A percentile compares a stretch with the other conserved stretches of the same genome.
These are phyloP conservation scores for Emmonsiellopsis sp. DNA, from an alignment of 2,329 filamentous ascomycete genomes.

Conservation along the genomic window DNA sequence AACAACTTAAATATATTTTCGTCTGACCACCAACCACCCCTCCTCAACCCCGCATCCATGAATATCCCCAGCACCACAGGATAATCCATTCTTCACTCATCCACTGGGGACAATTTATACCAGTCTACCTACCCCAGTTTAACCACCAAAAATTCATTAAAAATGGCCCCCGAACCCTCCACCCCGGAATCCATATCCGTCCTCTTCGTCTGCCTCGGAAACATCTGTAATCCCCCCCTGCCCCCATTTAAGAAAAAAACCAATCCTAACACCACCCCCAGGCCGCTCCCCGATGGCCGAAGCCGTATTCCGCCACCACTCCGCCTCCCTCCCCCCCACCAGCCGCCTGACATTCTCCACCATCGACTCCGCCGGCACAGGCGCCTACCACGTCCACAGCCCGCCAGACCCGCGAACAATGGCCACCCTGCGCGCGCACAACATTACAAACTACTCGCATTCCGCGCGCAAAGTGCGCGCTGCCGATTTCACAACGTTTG, in stretches of 20 bases:
- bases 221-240: slow-evolving; percentile 58
- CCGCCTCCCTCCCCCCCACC: slow-evolving; percentile 45
- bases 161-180: not conserved
- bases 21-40: too few species aligned
- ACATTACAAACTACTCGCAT: slow-evolving; percentile 69
- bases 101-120: not conserved
- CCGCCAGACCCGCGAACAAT: slow-evolving; percentile 76
- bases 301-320: slow-evolving; percentile 72
- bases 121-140: not conserved
- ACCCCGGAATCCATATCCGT: slow-evolving; percentile 48
- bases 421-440: slow-evolving; percentile 62
- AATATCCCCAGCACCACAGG: not conserved
- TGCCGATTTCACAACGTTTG: slow-evolving; percentile 72
- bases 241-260: not conserved
- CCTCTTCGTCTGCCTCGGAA: slow-evolving; percentile 92
- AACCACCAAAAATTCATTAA: too few species aligned
- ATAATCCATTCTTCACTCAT: not conserved
- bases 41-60: not conserved
- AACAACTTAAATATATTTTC: too few species aligned
- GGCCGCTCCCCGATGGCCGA: slow-evolving; percentile 87
- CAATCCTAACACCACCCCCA: slow-evolving; percentile 15
- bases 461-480: slow-evolving; percentile 61
- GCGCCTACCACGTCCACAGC: slow-evolving; percentile 71
- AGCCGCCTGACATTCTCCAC: slow-evolving; percentile 51
- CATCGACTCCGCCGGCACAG: slow-evolving; percentile 87